Conservation (phyloP, 2,329 filamentous ascomycete genomes). For the Aureobasidium sp. region DNA sequence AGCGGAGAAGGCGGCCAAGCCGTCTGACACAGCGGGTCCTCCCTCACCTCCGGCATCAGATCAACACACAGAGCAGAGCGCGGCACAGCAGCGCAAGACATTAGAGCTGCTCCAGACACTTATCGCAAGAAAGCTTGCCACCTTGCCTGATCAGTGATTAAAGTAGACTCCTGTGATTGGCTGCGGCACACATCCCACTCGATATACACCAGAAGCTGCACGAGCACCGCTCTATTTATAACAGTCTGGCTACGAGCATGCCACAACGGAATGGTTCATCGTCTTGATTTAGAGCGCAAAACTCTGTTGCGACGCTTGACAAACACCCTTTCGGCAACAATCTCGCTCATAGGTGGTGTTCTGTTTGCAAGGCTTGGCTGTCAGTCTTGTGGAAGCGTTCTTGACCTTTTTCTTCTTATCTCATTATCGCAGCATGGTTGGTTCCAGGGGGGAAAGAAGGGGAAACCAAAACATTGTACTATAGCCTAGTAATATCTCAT, state of each 20-base stretch:
- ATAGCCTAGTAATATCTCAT: conserved; percentile 1
- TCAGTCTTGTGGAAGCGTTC: background rate
- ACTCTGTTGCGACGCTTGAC: background rate
- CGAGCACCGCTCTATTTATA: background rate
- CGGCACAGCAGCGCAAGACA: conserved; percentile 26
- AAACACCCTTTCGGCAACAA: no score
- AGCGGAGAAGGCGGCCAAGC: conserved; percentile 17
- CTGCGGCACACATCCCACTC: background rate
- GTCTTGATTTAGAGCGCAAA: background rate
- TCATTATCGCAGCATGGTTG: background rate
- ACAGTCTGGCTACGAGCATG: background rate
- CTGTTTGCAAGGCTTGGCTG: background rate
- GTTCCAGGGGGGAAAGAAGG: background rate
- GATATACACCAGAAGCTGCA: background rate
- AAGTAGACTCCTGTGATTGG: no score
- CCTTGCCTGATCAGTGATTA: conserved; percentile 8
- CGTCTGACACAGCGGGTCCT: conserved; percentile 12
- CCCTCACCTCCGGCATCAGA: conserved; percentile 16
- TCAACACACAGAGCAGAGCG: conserved; percentile 21
- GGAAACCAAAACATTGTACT: background rate
- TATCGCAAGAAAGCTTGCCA: conserved; percentile 24
- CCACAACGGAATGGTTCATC: background rate
- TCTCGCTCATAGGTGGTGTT: background rate
- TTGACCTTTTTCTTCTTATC: background rate
- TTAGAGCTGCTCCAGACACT: conserved; percentile 27